phyloP scores from a whole-genome alignment of 176 grass and related monocot genomes.

The Calamus simplicifolius region DNA sequence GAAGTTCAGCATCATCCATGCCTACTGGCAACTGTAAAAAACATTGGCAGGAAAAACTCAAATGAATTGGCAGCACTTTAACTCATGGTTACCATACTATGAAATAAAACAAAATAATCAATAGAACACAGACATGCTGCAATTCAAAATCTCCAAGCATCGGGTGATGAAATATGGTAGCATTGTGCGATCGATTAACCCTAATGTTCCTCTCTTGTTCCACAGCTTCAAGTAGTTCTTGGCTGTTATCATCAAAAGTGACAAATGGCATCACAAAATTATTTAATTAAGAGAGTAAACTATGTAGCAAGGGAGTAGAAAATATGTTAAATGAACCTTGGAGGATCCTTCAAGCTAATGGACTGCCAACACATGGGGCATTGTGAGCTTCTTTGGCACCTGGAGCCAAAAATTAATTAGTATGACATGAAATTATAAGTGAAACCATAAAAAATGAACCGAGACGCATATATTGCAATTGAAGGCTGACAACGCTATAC shows the following conservation, averaged over 20 bases:
- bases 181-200: slow-evolving; percentile 45
- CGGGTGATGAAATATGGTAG: slow-evolving; percentile 73
- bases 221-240: slow-evolving; percentile 73
- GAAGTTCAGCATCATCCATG: slow-evolving; percentile 66
- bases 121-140: slow-evolving; percentile 50
- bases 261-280: not conserved
- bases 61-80: no score
- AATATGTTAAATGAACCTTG: slow-evolving; percentile 33
- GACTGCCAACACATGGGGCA: slow-evolving; percentile 95
- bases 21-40: slow-evolving; percentile 51
- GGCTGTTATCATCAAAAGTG: slow-evolving; percentile 30
- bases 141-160: slow-evolving; percentile 70
- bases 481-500: not conserved
- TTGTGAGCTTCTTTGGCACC: slow-evolving; percentile 95
- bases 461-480: not conserved
- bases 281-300: no score
- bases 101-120: no score
- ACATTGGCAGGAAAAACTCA: not conserved
- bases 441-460: not conserved
- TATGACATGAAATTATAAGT: slow-evolving; percentile 2
- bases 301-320: no score
- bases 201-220: slow-evolving; percentile 59
- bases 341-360: slow-evolving; percentile 80
- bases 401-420: slow-evolving; percentile 22
- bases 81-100: no score